Conservation (phyloP, 2,329 filamentous ascomycete species). For the Botryotinia calthae region DNA sequence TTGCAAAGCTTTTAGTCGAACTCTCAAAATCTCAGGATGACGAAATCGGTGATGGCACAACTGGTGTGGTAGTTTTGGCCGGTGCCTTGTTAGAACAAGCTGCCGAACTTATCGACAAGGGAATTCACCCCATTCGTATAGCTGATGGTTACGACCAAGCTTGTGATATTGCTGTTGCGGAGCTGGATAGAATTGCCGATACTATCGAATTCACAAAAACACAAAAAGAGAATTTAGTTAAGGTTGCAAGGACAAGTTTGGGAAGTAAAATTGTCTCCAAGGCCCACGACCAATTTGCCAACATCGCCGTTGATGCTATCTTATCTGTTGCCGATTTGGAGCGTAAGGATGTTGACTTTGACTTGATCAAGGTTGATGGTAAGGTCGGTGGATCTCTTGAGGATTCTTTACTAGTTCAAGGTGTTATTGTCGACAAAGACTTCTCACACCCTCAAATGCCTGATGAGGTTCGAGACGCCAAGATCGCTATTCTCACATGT, state of each 20-base stretch:
- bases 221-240: slow-evolving; percentile 80
- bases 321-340: slow-evolving; percentile 94
- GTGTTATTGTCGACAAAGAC: slow-evolving; percentile 98
- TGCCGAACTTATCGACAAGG: slow-evolving; percentile 97
- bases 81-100: slow-evolving; percentile 95
- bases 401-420: slow-evolving; percentile 92
- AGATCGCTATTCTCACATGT: slow-evolving; percentile 95
- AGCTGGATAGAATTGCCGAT: slow-evolving; percentile 92
- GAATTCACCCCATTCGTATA: slow-evolving; percentile 97
- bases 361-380: slow-evolving; percentile 98
- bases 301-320: slow-evolving; percentile 95
- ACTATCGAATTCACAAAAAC: slow-evolving; percentile 79
- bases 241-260: slow-evolving; percentile 92
- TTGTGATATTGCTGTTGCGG: slow-evolving; percentile 90
- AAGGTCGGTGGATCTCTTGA: slow-evolving; percentile 94
- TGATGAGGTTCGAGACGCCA: slow-evolving; percentile 88
- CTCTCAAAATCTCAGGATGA: slow-evolving; percentile 98
- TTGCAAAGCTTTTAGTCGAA: slow-evolving; percentile 94
- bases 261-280: slow-evolving; percentile 99
- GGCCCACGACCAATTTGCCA: slow-evolving; percentile 95
- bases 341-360: slow-evolving; percentile 96
- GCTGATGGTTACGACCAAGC: slow-evolving; percentile 97
- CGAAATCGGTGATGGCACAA: slow-evolving; percentile 97
- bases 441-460: slow-evolving; percentile 99
- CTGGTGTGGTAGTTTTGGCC: slow-evolving; percentile 92